Conservation (phyloP, 1,284 basidiomycete genomes). For the Heliocybe sulcata region DNA sequence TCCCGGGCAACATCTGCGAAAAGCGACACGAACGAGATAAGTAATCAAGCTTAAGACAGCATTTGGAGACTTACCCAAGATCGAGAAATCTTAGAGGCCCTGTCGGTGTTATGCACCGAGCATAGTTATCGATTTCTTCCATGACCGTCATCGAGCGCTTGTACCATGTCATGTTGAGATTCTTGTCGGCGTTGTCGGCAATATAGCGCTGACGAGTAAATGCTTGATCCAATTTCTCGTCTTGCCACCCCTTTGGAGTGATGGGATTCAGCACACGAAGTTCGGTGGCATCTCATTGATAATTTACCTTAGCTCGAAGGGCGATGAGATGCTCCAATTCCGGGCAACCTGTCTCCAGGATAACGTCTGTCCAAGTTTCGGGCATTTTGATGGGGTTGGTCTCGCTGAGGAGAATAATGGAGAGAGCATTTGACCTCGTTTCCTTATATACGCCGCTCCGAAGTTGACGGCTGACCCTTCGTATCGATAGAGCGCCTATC, state of each 20-base stretch:
- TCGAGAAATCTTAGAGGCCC: constrained; percentile 17
- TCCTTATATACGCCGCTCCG: too few species aligned
- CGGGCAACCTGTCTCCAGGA: neutral
- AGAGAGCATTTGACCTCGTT: neutral
- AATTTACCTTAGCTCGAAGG: neutral
- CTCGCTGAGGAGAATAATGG: neutral
- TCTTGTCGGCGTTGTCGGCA: neutral
- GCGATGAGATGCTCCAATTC: neutral
- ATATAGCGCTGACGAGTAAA: neutral
- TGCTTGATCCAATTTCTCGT: neutral
- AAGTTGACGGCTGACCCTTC: too few species aligned
- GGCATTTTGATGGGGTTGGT: neutral
- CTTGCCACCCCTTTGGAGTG: neutral
- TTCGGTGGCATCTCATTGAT: neutral
- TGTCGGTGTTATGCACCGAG: constrained; percentile 12
- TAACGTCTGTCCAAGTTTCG: neutral
- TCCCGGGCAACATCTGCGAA: constrained; percentile 19
- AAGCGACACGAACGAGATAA: neutral
- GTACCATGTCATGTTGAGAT: neutral
- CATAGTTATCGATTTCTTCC: constrained; percentile 16
- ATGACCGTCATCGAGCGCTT: constrained; percentile 13
- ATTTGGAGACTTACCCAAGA: constrained; percentile 13
- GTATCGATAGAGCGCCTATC: neutral
- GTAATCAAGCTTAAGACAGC: neutral
- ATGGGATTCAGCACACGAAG: neutral